phyloP scores from a whole-genome alignment of 192 early-diverging fungal genomes.

The Rhizoclosmatium sp. region DNA sequence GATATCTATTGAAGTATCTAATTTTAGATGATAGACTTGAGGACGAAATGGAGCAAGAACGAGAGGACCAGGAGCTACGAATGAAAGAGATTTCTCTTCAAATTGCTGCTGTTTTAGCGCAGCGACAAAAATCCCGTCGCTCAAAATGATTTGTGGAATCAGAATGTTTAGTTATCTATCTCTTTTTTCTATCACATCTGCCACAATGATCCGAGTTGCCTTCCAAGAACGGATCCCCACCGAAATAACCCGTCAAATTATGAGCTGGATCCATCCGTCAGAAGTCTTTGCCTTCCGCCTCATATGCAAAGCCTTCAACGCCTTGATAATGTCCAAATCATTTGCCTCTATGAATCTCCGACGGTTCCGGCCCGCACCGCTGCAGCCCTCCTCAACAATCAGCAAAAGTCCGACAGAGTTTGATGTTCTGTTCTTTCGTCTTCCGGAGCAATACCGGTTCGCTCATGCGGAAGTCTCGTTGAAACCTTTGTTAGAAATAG shows the following conservation, averaged over 20 bases:
- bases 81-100: constrained; percentile 59
- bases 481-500: not conserved
- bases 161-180: not conserved
- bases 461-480: constrained; percentile 6
- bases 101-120: constrained; percentile 44
- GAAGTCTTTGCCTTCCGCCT: constrained; percentile 11
- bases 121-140: constrained; percentile 8
- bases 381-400: not conserved
- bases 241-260: constrained; percentile 17
- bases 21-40: not conserved
- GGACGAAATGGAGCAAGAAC: constrained; percentile 36
- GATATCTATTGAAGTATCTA: not conserved
- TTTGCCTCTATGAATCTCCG: constrained; percentile 18
- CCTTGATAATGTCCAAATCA: not conserved
- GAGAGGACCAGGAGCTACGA: constrained; percentile 46
- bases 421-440: constrained; percentile 20
- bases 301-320: not conserved
- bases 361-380: not conserved
- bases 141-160: constrained; percentile 24
- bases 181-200: no score
- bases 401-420: constrained; percentile 7
- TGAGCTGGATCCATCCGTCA: constrained; percentile 27
- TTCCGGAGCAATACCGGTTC: constrained; percentile 1
- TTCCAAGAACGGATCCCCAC: not conserved
- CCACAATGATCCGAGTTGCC: not conserved